Evolutionary conservation across 805 yeast species (phyloP).

Genomic region (Ogataea nitratoaversa): DNA sequence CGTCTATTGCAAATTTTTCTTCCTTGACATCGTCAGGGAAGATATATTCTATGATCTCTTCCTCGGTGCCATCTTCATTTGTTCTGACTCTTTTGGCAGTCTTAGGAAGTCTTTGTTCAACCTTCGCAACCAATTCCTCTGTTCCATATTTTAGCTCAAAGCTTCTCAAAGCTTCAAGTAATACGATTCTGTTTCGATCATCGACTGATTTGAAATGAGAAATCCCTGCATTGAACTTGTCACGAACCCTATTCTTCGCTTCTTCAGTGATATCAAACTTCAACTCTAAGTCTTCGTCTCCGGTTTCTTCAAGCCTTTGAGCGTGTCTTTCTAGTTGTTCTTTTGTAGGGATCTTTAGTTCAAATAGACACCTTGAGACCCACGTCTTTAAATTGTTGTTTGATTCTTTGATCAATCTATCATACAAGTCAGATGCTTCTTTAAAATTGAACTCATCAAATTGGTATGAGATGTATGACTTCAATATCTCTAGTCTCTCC

Average conservation of each 20-base stretch:
- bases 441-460: conserved; percentile 56
- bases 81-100: conserved; percentile 42
- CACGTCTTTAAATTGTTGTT: conserved; percentile 40
- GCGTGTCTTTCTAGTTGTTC: conserved; percentile 41
- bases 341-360: conserved; percentile 57
- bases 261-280: conserved; percentile 47
- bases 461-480: conserved; percentile 50
- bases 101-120: conserved; percentile 50
- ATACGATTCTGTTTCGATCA: conserved; percentile 42
- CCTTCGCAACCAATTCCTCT: conserved; percentile 29
- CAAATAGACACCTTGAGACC: conserved; percentile 70
- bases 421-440: conserved; percentile 49
- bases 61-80: conserved; percentile 40
- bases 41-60: conserved; percentile 55
- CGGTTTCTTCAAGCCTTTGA: conserved; percentile 17
- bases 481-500: conserved; percentile 9
- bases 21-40: conserved; percentile 59
- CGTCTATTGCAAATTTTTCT: conserved; percentile 10
- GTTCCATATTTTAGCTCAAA: conserved; percentile 67
- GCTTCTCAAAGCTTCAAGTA: conserved; percentile 57
- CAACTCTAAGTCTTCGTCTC: conserved; percentile 42
- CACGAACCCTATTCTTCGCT: conserved; percentile 43
- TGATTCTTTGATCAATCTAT: conserved; percentile 33
- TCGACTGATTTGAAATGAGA: conserved; percentile 35
- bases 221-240: conserved; percentile 53